Conservation (phyloP, 148 eudicot genomes). For the Drosera capensis region DNA sequence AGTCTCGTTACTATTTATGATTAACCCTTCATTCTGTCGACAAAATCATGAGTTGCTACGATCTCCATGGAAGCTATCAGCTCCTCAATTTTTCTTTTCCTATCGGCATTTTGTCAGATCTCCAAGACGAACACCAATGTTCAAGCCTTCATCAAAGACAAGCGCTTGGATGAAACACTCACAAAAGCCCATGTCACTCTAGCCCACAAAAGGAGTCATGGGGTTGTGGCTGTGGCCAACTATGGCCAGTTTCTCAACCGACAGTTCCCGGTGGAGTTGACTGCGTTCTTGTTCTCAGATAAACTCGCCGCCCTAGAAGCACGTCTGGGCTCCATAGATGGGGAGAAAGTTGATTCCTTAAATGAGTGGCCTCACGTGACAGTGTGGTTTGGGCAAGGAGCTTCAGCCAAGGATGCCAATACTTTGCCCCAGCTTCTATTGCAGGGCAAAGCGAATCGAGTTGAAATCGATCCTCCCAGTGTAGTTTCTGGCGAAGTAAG, state of each 20-base stretch:
- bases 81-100: neutral
- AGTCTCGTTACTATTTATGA: neutral
- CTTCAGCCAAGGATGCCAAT: constrained; percentile 64
- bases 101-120: constrained; percentile 27
- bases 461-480: constrained; percentile 59
- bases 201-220: constrained; percentile 86
- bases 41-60: neutral
- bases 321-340: constrained; percentile 54
- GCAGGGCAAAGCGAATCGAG: constrained; percentile 52
- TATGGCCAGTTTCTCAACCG: constrained; percentile 44
- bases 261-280: constrained; percentile 46
- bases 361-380: constrained; percentile 92
- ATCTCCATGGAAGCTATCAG: neutral
- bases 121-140: constrained; percentile 31
- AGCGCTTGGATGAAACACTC: constrained; percentile 28
- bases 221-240: constrained; percentile 75
- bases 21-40: neutral
- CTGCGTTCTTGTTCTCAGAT: constrained; percentile 53
- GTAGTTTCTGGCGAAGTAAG: constrained; percentile 37
- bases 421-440: constrained; percentile 40
- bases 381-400: constrained; percentile 65
- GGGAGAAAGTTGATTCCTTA: constrained; percentile 43
- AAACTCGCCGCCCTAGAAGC: constrained; percentile 74
- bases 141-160: constrained; percentile 32
- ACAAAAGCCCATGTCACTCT: constrained; percentile 71